Conservation (phyloP, 495 filamentous ascomycete species). For the Lichina pygmaea region DNA sequence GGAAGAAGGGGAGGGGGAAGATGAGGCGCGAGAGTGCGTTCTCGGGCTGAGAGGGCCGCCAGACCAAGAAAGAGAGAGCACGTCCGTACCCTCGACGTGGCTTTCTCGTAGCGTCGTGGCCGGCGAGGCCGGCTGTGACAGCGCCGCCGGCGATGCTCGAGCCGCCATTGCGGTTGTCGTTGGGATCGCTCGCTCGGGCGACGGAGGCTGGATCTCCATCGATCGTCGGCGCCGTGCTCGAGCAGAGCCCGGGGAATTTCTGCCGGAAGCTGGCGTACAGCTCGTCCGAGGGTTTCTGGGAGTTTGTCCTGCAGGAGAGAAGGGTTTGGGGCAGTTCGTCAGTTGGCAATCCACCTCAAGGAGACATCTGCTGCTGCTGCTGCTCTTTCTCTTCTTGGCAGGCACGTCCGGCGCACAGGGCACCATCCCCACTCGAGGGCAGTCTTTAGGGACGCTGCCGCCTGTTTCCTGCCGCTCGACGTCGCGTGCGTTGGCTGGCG, state of each 20-base stretch:
- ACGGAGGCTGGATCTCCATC: not conserved
- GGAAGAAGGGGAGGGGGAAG: not conserved
- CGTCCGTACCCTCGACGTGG: constrained; percentile 14
- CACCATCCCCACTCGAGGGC: not conserved
- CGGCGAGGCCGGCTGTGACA: not conserved
- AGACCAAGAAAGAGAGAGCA: constrained; percentile 2
- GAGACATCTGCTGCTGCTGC: too few relatives aligned
- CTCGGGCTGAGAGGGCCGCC: not conserved
- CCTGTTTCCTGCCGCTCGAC: too few relatives aligned
- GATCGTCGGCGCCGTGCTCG: constrained; percentile 9
- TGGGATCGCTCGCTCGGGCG: constrained; percentile 5
- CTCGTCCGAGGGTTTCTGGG: constrained; percentile 68
- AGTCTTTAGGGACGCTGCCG: not conserved
- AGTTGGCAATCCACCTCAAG: too few relatives aligned
- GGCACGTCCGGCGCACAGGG: too few relatives aligned
- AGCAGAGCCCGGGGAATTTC: constrained; percentile 41
- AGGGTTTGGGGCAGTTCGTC: too few relatives aligned
- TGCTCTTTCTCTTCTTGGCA: too few relatives aligned
- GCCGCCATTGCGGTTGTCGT: constrained; percentile 11
- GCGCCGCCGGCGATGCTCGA: not conserved
- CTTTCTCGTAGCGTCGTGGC: not conserved
- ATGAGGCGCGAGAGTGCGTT: not conserved
- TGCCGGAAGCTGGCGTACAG: constrained; percentile 64
- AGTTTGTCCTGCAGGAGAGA: constrained; percentile 31
- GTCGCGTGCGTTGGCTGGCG: too few relatives aligned